Evolutionary conservation across 2,329 filamentous ascomycete genomes (phyloP).

Genomic region (Sarocladium kiliense): DNA sequence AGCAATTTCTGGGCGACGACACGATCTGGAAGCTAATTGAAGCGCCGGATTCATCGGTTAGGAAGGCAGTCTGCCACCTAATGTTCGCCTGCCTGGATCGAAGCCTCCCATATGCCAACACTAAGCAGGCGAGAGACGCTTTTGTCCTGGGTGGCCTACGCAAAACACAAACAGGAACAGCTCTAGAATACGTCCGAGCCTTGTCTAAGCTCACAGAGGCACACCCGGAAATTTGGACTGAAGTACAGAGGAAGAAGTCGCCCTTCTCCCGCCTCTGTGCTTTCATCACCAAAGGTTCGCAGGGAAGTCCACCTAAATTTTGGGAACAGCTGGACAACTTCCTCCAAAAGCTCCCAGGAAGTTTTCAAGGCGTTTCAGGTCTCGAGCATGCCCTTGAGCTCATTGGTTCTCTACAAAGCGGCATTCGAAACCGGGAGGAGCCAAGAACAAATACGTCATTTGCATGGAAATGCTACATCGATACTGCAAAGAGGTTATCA

Average conservation of each 20-base stretch:
- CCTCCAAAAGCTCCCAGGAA: constrained; percentile 51
- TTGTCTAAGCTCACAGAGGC: constrained; percentile 60
- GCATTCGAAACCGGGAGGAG: constrained; percentile 71
- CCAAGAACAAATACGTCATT: constrained; percentile 59
- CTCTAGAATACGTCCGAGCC: constrained; percentile 63
- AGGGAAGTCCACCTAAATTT: constrained; percentile 65
- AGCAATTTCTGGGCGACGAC: constrained; percentile 61
- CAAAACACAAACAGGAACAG: constrained; percentile 67
- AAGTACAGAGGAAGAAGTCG: constrained; percentile 46
- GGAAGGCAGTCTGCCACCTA: constrained; percentile 47
- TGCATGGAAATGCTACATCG: constrained; percentile 74
- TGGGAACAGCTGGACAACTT: constrained; percentile 67
- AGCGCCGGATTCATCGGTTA: constrained; percentile 50
- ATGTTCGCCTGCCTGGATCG: constrained; percentile 43
- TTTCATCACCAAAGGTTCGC: constrained; percentile 79
- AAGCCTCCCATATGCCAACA: constrained; percentile 41
- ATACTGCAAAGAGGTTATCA: constrained; percentile 51
- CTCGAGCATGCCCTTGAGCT: constrained; percentile 55
- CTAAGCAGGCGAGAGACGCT: constrained; percentile 46
- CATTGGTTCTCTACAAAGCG: constrained; percentile 62
- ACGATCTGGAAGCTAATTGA: constrained; percentile 63
- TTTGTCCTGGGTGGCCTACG: constrained; percentile 72
- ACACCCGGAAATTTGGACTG: constrained; percentile 70
- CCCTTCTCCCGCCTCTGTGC: constrained; percentile 54
- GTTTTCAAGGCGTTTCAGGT: constrained; percentile 40